These are phyloP conservation scores for Annulohypoxylon nitens DNA, from an alignment of 495 filamentous ascomycete genomes.

Conservation along the genomic window DNA sequence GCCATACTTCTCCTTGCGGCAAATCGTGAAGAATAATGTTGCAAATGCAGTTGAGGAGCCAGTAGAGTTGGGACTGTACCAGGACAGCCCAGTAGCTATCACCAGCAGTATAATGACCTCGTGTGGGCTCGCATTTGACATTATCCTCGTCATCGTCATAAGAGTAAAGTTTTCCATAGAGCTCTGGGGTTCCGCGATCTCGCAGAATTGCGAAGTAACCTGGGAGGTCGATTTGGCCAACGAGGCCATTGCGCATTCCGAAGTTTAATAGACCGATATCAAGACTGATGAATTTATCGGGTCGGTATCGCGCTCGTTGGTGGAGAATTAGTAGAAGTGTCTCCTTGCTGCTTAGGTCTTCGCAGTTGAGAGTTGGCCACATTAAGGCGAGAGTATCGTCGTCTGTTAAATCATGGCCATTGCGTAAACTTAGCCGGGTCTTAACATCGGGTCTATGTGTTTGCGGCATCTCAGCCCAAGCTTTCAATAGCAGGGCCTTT, in stretches of 20 bases:
- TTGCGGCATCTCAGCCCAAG: conserved; percentile 25
- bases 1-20: conserved; percentile 12
- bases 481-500: conserved; percentile 22
- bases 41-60: conserved; percentile 60
- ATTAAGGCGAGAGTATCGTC: conserved; percentile 16
- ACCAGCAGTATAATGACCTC: conserved; percentile 46
- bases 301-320: conserved; percentile 54
- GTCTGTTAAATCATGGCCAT: conserved; percentile 18
- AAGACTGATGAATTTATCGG: conserved; percentile 54
- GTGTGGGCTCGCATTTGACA: not conserved
- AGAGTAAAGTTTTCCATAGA: conserved; percentile 62
- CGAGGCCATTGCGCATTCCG: conserved; percentile 47
- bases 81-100: conserved; percentile 62
- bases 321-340: conserved; percentile 60
- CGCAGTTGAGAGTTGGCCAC: conserved; percentile 64
- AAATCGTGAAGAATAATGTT: conserved; percentile 61
- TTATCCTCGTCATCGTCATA: conserved; percentile 50
- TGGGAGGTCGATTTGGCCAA: conserved; percentile 54
- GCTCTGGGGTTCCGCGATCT: conserved; percentile 45
- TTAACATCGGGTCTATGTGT: conserved; percentile 35
- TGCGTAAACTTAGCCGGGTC: conserved; percentile 36
- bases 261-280: conserved; percentile 49
- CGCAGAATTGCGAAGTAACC: conserved; percentile 60
- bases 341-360: conserved; percentile 58
- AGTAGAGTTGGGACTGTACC: conserved; percentile 58